These are phyloP conservation scores for Penicillium goetzii DNA, from an alignment of 495 filamentous ascomycete genomes.

Conservation along the genomic window DNA sequence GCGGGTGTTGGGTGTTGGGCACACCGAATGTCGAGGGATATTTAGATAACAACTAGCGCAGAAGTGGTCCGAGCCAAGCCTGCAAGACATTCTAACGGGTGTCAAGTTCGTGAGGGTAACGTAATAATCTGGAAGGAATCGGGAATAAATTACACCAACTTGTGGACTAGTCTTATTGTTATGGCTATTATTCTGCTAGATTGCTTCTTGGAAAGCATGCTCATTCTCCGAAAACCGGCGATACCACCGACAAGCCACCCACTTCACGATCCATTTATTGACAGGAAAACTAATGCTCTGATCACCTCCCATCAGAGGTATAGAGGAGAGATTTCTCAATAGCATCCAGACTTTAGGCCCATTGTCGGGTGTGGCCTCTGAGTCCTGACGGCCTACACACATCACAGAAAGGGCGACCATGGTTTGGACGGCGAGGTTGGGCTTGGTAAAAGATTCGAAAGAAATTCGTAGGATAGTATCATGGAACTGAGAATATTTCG, in stretches of 20 bases:
- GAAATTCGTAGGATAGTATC: not conserved
- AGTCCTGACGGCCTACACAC: not conserved
- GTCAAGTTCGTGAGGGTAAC: not conserved
- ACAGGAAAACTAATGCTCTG: not conserved
- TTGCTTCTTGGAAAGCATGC: not conserved
- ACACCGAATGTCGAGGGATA: not conserved
- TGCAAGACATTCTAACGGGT: constrained; percentile 23
- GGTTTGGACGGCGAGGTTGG: constrained; percentile 1
- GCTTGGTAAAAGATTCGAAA: not conserved
- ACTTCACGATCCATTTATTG: not conserved
- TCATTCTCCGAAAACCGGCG: not conserved
- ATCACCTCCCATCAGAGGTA: not conserved
- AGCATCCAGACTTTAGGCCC: not conserved
- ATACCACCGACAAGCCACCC: not conserved
- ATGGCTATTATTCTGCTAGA: not conserved
- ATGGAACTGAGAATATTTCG: not conserved
- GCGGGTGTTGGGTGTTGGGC: constrained; percentile 2
- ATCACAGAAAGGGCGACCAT: not conserved
- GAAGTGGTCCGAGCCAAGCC: constrained; percentile 1
- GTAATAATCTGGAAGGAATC: not conserved
- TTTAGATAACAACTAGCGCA: not conserved
- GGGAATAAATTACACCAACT: constrained; percentile 6
- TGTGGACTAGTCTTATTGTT: not conserved
- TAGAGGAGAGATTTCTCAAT: not conserved
- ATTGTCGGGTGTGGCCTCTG: not conserved